These are phyloP conservation scores for Symbiodinium pilosum DNA, from an alignment of 73 alveolate genomes.

Conservation along the genomic window DNA sequence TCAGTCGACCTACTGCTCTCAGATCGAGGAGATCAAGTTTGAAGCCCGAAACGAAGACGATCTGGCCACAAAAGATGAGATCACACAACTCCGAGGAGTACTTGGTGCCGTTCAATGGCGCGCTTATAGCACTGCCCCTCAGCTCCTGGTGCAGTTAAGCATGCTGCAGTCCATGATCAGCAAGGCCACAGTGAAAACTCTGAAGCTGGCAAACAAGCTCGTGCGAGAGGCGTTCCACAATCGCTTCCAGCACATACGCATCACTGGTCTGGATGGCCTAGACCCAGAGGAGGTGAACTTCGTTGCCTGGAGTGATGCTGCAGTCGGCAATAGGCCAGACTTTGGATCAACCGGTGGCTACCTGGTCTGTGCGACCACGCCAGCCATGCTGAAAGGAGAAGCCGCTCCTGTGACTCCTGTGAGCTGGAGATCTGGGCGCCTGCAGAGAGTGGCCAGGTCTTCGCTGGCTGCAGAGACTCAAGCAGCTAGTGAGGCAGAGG, in stretches of 20 bases:
- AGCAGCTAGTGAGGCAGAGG: constrained; percentile 11
- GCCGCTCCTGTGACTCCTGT: background rate
- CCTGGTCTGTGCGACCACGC: background rate
- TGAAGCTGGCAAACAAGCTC: constrained; percentile 11
- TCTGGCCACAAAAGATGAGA: background rate
- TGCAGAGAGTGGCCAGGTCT: background rate
- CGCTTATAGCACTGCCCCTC: background rate
- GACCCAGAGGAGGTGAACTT: background rate
- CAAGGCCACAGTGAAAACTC: background rate
- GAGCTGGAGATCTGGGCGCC: background rate
- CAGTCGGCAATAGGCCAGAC: constrained; percentile 20
- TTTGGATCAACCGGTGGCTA: constrained; percentile 11
- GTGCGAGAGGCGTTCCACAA: background rate
- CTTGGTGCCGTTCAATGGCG: constrained; percentile 51
- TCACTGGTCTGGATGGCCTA: background rate
- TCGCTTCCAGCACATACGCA: background rate
- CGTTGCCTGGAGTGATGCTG: constrained; percentile 40
- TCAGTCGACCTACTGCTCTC: background rate
- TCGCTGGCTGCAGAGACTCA: constrained; percentile 38
- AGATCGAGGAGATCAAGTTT: background rate
- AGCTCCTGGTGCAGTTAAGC: constrained; percentile 14
- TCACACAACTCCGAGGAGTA: background rate
- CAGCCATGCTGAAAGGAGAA: background rate
- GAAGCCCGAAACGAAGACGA: background rate
- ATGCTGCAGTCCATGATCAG: background rate